Conservation (phyloP, 164 flowering plant genomes). For the Vitis vinifera region DNA sequence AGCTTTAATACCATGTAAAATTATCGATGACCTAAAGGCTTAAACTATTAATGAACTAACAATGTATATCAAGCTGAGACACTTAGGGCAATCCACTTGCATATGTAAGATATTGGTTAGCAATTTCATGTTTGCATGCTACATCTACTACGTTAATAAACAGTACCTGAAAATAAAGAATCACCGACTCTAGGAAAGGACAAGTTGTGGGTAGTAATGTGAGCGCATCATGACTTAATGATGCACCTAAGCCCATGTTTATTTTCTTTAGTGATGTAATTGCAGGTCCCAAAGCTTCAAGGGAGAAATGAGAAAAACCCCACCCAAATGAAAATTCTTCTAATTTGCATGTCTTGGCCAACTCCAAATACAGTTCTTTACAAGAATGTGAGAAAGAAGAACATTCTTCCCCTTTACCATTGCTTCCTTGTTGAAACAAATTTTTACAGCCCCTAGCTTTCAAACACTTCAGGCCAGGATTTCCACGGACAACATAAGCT, state of each 20-base stretch:
- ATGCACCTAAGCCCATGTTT: slow-evolving; percentile 73
- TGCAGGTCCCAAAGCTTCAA: slow-evolving; percentile 54
- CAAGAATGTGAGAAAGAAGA: slow-evolving; percentile 11
- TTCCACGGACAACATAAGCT: slow-evolving; percentile 39
- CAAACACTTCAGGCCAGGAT: slow-evolving; percentile 53
- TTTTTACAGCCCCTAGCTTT: slow-evolving; percentile 63
- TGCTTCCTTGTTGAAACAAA: slow-evolving; percentile 30
- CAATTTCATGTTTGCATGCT: not conserved
- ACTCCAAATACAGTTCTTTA: slow-evolving; percentile 30
- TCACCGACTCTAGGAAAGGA: slow-evolving; percentile 61
- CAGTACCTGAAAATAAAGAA: slow-evolving; percentile 73
- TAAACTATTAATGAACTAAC: too few species aligned
- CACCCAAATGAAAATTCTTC: slow-evolving; percentile 69
- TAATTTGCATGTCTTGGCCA: slow-evolving; percentile 47
- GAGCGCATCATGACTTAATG: slow-evolving; percentile 50
- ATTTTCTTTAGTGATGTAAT: slow-evolving; percentile 39
- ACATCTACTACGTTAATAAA: not conserved
- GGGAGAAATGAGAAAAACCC: slow-evolving; percentile 60
- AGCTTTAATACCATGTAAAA: too few species aligned
- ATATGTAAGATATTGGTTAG: too few species aligned
- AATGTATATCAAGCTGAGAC: too few species aligned
- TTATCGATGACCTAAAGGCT: too few species aligned
- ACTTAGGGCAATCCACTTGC: too few species aligned
- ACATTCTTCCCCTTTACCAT: slow-evolving; percentile 10
- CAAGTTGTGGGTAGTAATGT: slow-evolving; percentile 42